These are phyloP conservation scores for Fomitopsis pinicola DNA, from an alignment of 1,284 basidiomycete species.

Conservation along the genomic window DNA sequence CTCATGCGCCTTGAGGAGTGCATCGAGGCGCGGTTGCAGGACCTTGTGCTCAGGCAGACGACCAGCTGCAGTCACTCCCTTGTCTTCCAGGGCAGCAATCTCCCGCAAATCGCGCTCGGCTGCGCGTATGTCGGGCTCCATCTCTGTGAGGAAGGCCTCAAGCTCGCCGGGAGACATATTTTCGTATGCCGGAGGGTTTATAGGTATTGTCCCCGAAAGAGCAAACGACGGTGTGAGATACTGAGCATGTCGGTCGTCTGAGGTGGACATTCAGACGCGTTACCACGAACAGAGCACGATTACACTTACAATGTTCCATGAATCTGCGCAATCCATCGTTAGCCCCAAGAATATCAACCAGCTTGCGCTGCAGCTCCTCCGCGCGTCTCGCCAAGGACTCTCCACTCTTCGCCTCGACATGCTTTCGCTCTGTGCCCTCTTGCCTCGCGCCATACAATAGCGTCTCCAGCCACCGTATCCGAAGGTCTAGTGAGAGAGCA, in stretches of 20 bases:
- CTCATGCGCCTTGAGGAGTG: slow-evolving; percentile 51
- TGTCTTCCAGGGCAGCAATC: slow-evolving; percentile 63
- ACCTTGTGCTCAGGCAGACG: slow-evolving; percentile 67
- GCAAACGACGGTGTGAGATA: slow-evolving; percentile 71
- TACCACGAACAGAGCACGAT: background rate
- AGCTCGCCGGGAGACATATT: slow-evolving; percentile 63
- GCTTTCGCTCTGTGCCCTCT: slow-evolving; percentile 34
- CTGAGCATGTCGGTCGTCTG: slow-evolving; percentile 73
- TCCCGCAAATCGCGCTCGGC: slow-evolving; percentile 77
- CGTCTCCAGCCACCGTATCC: slow-evolving; percentile 73
- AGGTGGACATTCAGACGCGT: background rate
- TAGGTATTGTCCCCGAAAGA: slow-evolving; percentile 49
- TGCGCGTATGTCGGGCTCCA: slow-evolving; percentile 75
- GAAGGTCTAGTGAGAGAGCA: slow-evolving; percentile 61
- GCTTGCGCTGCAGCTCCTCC: slow-evolving; percentile 52
- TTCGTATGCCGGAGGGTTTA: slow-evolving; percentile 51
- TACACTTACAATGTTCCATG: slow-evolving; percentile 60
- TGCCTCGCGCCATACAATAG: slow-evolving; percentile 62
- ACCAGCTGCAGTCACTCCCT: slow-evolving; percentile 66
- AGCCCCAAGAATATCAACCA: slow-evolving; percentile 52
- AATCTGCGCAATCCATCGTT: slow-evolving; percentile 72
- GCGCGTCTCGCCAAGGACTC: slow-evolving; percentile 55
- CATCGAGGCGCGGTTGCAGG: slow-evolving; percentile 56
- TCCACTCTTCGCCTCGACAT: slow-evolving; percentile 36
- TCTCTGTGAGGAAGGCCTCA: slow-evolving; percentile 65